Percentiles rank a stretch among this genome's conserved stretches.
Conservation (phyloP, 208 protist genomes). For the Leishmania gerbilli region DNA sequence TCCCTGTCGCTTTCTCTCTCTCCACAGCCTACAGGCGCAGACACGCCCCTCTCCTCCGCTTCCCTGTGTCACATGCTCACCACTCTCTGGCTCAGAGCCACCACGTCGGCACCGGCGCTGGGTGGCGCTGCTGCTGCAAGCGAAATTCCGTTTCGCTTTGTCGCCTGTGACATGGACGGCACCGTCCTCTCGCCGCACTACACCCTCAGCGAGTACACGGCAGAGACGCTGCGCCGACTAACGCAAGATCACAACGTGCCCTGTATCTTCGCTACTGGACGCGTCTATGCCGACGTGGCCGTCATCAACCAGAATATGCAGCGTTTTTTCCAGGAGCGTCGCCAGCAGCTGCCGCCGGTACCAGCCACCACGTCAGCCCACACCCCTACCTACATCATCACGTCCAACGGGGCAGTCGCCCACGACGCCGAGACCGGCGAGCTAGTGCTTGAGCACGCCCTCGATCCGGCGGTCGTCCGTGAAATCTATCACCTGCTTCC, state of each 20-base stretch:
- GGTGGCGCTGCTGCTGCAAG: not conserved
- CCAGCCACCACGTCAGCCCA: conserved; percentile 7
- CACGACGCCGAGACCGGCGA: conserved; percentile 45
- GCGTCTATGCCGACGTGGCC: conserved; percentile 54
- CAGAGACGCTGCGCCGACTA: conserved; percentile 49
- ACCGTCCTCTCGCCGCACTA: conserved; percentile 50
- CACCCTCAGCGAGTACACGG: conserved; percentile 36
- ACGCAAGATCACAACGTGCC: conserved; percentile 54
- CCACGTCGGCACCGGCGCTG: not conserved
- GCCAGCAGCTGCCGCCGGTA: conserved; percentile 33
- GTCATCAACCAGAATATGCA: conserved; percentile 45
- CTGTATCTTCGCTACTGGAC: conserved; percentile 75
- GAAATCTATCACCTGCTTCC: conserved; percentile 44
- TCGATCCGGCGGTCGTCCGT: conserved; percentile 23
- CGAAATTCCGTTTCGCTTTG: conserved; percentile 31
- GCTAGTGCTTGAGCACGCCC: conserved; percentile 35
- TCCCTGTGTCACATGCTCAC: conserved; percentile 8
- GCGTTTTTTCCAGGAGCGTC: conserved; percentile 42
- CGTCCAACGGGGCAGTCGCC: conserved; percentile 56
- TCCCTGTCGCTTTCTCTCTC: not conserved
- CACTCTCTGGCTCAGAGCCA: conserved; percentile 7
- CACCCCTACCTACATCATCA: conserved; percentile 39
- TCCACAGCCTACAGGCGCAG: not conserved
- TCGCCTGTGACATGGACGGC: conserved; percentile 65
- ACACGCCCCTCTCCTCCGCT: not conserved